A percentile compares a stretch with the other conserved stretches of the same genome.
Evolutionary conservation across 352 stramenopile genomes (phyloP).

Genomic region (Globisporangium ultimum): DNA sequence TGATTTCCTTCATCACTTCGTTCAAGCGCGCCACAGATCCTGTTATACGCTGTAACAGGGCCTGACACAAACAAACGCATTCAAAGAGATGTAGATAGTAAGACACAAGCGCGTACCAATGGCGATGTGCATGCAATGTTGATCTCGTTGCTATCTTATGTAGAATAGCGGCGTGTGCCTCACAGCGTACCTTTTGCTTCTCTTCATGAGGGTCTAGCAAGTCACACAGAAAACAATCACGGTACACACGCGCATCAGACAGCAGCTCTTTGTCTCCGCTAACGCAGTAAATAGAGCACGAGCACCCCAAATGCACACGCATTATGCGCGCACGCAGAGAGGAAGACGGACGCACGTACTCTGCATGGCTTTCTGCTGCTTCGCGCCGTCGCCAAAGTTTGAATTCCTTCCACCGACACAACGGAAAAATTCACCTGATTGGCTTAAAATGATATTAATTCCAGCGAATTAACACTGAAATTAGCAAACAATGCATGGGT

Average conservation of each 20-base stretch:
- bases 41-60: slow-evolving; percentile 72
- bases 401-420: too few relatives aligned
- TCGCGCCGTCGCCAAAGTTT: neutral
- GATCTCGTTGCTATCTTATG: too few relatives aligned
- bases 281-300: too few relatives aligned
- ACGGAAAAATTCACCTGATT: slow-evolving; percentile 1
- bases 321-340: neutral
- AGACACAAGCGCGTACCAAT: neutral
- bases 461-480: too few relatives aligned
- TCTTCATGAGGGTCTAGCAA: slow-evolving; percentile 74
- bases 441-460: neutral
- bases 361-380: slow-evolving; percentile 4
- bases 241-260: too few relatives aligned
- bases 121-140: too few relatives aligned
- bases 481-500: too few relatives aligned
- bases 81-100: neutral
- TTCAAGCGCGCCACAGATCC: slow-evolving; percentile 75
- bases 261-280: too few relatives aligned
- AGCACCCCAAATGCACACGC: neutral
- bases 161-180: neutral
- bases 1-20: slow-evolving; percentile 84
- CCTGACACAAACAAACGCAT: slow-evolving; percentile 18
- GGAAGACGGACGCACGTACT: neutral
- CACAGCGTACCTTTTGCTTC: slow-evolving; percentile 66
- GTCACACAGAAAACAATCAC: too few relatives aligned